Base-by-base conservation (phyloP, 75 land plant genomes). In the Picea sitchensis region DNA sequence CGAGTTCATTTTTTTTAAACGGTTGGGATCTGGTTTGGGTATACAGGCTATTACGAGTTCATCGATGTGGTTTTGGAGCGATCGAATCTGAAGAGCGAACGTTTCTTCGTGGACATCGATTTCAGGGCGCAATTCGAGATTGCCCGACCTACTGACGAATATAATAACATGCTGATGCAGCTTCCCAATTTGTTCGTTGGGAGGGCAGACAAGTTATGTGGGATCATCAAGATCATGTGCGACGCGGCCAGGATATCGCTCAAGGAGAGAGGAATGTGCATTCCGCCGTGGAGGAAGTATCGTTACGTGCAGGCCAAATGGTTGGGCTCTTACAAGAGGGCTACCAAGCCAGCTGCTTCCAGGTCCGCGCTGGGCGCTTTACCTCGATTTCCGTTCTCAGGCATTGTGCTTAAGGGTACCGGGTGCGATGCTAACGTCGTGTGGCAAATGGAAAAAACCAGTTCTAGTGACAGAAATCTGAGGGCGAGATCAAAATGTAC, bases 341-440 rank as follows among this genome's bases (percentile, higher is more conserved):
- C 82, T 6, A 75, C 78, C 2, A 81, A 81, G 88, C 6, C 58
- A 68, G 90, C 84, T 36, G 85, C 26, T 92, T 86, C 85, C 78
- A 32, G 80, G 88, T 72, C 93, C 85, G 31, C 92, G 91, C 13
- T 92, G 94, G 94, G 71, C 93, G 77, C 88, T 82, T 65, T 85
- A 76, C 32, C 80, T 84, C 65, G 88, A 88, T 84, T 82, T 92
- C 9, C 64, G 2, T 20, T 4, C 21, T n/a, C 1, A 61, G 64
- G 21, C 2, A 6, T 61, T n/a, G 26, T 26, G 26, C 26, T 26
- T 26, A 26, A 26, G 26, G 26, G 26, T 26, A 26, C 26, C 26
- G 26, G 26, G 26, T 26, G 26, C 26, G 64, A 61, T 11, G 64
- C 64, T n/a, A 11, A 9, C 7, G n/a, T 61, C 2, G 23, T 2